A percentile compares a stretch with the other conserved stretches of the same genome.
Evolutionary conservation across 106 monocot genomes (phyloP).

Genomic region (Platanthera zijinensis): DNA sequence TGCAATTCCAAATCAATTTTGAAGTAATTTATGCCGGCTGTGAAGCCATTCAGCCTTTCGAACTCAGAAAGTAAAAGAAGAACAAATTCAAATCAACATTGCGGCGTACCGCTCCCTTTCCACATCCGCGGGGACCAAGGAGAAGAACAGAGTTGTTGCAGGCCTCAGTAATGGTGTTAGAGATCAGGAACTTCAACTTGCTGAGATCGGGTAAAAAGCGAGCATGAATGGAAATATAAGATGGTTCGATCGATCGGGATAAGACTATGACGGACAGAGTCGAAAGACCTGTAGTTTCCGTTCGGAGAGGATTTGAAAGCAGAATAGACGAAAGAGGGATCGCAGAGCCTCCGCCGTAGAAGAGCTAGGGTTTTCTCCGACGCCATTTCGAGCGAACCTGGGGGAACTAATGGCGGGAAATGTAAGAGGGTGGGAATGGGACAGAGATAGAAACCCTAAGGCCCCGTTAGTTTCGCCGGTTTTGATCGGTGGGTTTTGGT

Average conservation of each 20-base stretch:
- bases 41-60: neutral
- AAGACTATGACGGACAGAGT: neutral
- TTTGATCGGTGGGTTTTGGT: no score
- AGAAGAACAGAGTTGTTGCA: slow-evolving; percentile 90
- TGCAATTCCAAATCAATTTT: neutral
- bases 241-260: neutral
- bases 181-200: slow-evolving; percentile 71
- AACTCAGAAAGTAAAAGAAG: neutral
- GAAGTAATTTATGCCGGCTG: neutral
- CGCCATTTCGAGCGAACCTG: slow-evolving; percentile 1
- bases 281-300: slow-evolving; percentile 66
- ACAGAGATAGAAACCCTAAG: no score
- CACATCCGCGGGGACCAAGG: slow-evolving; percentile 78
- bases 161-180: slow-evolving; percentile 58
- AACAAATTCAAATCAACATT: neutral
- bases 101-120: slow-evolving; percentile 56
- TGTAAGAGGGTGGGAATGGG: neutral
- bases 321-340: slow-evolving; percentile 41
- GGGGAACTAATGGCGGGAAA: neutral
- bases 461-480: no score
- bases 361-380: slow-evolving; percentile 47
- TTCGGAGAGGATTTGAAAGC: slow-evolving; percentile 46
- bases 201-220: slow-evolving; percentile 15
- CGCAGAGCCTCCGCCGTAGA: slow-evolving; percentile 62
- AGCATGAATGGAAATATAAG: neutral